phyloP scores from a whole-genome alignment of 140 eudicot genomes.

The Artemisia princeps region DNA sequence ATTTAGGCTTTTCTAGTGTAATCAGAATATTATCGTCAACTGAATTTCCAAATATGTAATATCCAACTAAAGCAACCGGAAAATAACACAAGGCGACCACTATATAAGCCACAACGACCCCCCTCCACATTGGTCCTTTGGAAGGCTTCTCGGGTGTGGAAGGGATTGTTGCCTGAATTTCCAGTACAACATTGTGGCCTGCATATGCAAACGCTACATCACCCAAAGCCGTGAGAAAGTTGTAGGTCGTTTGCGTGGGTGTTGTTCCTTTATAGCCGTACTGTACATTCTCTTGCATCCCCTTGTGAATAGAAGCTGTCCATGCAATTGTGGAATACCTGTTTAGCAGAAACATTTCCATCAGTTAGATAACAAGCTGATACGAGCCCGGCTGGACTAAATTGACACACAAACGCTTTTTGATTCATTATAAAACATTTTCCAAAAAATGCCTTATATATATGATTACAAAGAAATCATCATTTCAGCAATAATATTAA shows the following conservation, averaged over 20 bases:
- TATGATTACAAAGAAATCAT: too few relatives aligned
- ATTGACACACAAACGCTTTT: too few relatives aligned
- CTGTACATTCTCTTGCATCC: conserved; percentile 38
- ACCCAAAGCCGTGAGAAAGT: conserved; percentile 57
- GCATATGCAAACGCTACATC: conserved; percentile 84
- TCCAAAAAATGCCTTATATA: too few relatives aligned
- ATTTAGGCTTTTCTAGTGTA: conserved; percentile 48
- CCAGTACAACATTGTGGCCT: conserved; percentile 78
- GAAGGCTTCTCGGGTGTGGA: conserved; percentile 83
- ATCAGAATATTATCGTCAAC: conserved; percentile 54
- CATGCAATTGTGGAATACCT: conserved; percentile 72
- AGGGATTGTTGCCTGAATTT: conserved; percentile 81
- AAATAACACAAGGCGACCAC: conserved; percentile 70
- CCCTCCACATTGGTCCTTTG: conserved; percentile 80
- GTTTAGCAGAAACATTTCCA: neutral
- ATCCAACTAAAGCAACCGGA: conserved; percentile 68
- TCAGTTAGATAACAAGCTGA: conserved; percentile 6
- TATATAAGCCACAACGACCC: conserved; percentile 66
- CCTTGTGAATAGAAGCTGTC: conserved; percentile 56
- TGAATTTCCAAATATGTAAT: conserved; percentile 48
- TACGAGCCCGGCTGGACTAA: too few relatives aligned
- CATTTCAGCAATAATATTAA: too few relatives aligned
- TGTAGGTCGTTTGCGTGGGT: conserved; percentile 35
- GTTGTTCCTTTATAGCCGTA: conserved; percentile 38
- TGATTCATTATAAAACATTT: too few relatives aligned